These are phyloP conservation scores for Prunus fruticosa DNA, from an alignment of 306 rosid species.

Conservation along the genomic window DNA sequence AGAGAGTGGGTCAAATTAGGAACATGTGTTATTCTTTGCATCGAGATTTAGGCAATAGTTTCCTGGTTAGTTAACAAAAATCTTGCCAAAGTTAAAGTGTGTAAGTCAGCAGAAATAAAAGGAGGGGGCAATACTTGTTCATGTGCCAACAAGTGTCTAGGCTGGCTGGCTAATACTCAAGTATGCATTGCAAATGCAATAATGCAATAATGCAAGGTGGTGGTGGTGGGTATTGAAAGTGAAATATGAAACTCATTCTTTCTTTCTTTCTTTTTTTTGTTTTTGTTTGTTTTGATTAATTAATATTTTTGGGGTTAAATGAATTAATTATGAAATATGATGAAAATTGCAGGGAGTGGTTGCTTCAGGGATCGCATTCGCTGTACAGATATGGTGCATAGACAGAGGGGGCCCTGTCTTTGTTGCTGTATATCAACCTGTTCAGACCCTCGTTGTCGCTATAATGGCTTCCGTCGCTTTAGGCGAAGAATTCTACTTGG, in stretches of 20 bases:
- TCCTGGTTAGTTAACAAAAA: not conserved
- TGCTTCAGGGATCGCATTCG: conserved; percentile 97
- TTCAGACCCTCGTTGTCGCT: conserved; percentile 97
- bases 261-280: not conserved
- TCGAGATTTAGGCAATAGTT: not conserved
- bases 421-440: conserved; percentile 97
- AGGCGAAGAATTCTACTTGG: conserved; percentile 91
- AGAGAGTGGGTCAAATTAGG: too few relatives aligned
- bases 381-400: conserved; percentile 99
- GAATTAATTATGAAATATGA: conserved; percentile 5
- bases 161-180: too few relatives aligned
- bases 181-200: not conserved
- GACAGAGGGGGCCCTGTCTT: conserved; percentile 99
- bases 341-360: conserved; percentile 74
- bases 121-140: conserved; percentile 2
- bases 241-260: not conserved
- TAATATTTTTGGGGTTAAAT: not conserved
- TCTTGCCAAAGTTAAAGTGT: not conserved
- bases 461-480: conserved; percentile 93
- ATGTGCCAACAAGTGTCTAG: not conserved
- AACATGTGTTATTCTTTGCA: too few relatives aligned
- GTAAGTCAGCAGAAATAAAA: conserved; percentile 1
- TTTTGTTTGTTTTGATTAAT: not conserved
- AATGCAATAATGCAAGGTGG: conserved; percentile 8
- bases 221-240: conserved; percentile 1